These are phyloP conservation scores for Pyrrhoderma noxium DNA, from an alignment of 1,284 basidiomycete genomes.

Conservation along the genomic window DNA sequence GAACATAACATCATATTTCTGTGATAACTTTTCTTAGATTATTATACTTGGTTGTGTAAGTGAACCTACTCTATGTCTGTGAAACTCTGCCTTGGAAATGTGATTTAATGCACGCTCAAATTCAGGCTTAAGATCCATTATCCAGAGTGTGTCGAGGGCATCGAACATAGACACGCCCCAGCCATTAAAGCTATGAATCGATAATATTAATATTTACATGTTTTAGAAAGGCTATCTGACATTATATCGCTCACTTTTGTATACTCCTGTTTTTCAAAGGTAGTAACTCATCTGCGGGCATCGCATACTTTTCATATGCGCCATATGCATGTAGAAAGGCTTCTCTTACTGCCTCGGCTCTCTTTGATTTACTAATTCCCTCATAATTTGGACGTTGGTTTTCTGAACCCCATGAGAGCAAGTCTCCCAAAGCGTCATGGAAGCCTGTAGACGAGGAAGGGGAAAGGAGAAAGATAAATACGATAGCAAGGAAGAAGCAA, in stretches of 20 bases:
- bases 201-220: background rate
- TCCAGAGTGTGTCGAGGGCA: conserved; percentile 80
- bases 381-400: conserved; percentile 2
- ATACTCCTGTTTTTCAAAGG: conserved; percentile 41
- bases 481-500: no score
- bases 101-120: conserved; percentile 69
- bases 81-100: conserved; percentile 62
- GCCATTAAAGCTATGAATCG: conserved; percentile 54
- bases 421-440: no score
- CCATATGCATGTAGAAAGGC: conserved; percentile 60
- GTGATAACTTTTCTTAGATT: conserved; percentile 25
- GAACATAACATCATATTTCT: conserved; percentile 41
- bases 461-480: no score
- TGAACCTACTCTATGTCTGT: conserved; percentile 22
- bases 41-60: background rate
- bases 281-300: conserved; percentile 52
- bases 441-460: no score
- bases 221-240: background rate
- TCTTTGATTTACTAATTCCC: conserved; percentile 23
- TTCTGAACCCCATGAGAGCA: no score
- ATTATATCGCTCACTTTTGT: conserved; percentile 41
- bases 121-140: conserved; percentile 80
- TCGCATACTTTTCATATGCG: conserved; percentile 51
- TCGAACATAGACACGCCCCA: conserved; percentile 86
- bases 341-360: conserved; percentile 48